Conservation (phyloP, 2,329 filamentous ascomycete species). For the Ophiostoma himal-ulmi region DNA sequence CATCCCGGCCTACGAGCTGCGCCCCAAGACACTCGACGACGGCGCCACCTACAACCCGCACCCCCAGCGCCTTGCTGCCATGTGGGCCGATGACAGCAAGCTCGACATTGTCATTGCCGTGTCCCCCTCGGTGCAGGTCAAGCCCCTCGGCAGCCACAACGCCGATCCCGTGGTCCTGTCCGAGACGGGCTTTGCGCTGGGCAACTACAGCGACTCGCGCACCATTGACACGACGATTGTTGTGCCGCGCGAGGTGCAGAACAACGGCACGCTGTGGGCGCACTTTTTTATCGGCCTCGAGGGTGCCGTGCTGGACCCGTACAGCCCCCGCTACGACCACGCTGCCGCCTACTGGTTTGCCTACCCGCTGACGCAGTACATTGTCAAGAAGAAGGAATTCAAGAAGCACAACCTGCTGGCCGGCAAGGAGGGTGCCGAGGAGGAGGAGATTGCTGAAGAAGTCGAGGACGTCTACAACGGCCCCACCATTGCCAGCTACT, state of each 20-base stretch:
- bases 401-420: conserved; percentile 87
- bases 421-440: conserved; percentile 45
- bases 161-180: conserved; percentile 66
- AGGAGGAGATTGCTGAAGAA: conserved; percentile 42
- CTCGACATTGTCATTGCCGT: conserved; percentile 83
- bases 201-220: conserved; percentile 73
- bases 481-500: conserved; percentile 76
- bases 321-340: conserved; percentile 63
- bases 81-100: conserved; percentile 74
- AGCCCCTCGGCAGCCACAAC: conserved; percentile 59
- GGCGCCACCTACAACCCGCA: conserved; percentile 58
- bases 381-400: conserved; percentile 80
- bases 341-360: conserved; percentile 75
- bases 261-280: conserved; percentile 89
- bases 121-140: conserved; percentile 65
- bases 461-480: conserved; percentile 34
- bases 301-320: conserved; percentile 71
- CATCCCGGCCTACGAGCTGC: conserved; percentile 60
- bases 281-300: conserved; percentile 84
- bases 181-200: conserved; percentile 73
- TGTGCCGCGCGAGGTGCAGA: conserved; percentile 73
- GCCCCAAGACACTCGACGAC: conserved; percentile 55
- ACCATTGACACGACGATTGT: conserved; percentile 69
- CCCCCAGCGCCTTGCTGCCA: conserved; percentile 70
- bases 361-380: conserved; percentile 80